Percentiles rank a stretch among this genome's conserved stretches.
phyloP scores from a whole-genome alignment of 106 monocot species.

The Dioscorea alata region DNA sequence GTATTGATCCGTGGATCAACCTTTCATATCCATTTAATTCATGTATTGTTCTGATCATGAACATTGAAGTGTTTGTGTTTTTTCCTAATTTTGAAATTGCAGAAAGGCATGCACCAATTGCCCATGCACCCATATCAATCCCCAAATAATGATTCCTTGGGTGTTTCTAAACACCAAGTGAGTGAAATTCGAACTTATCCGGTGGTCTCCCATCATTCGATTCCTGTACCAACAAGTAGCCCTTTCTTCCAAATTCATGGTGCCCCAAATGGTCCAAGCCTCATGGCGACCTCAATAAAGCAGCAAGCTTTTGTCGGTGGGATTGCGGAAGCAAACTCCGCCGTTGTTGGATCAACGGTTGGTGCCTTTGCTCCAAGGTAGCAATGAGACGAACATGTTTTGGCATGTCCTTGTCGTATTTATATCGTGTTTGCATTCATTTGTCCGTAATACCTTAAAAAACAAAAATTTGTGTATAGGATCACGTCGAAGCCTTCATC shows the following conservation, averaged over 20 bases:
- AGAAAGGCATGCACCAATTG: conserved; percentile 24
- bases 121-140: conserved; percentile 11
- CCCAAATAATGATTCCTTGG: conserved; percentile 8
- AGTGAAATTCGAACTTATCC: conserved; percentile 16
- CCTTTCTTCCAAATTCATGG: conserved; percentile 42
- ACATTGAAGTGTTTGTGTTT: conserved; percentile 18
- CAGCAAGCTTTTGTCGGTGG: conserved; percentile 35
- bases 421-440: background rate
- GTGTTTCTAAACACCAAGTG: background rate
- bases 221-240: conserved; percentile 11
- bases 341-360: conserved; percentile 11
- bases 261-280: conserved; percentile 18
- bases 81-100: no score
- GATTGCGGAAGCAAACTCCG: conserved; percentile 1
- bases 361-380: conserved; percentile 48
- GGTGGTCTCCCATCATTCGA: conserved; percentile 13
- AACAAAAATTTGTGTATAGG: conserved; percentile 15
- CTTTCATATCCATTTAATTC: background rate
- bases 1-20: conserved; percentile 10
- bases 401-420: background rate
- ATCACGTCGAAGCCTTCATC: conserved; percentile 13
- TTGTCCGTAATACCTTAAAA: background rate
- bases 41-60: background rate
- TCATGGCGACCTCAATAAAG: conserved; percentile 19
- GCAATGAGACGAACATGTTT: background rate